Conservation (phyloP, 1,139 yeast species). For the Suzukiozyma palmioleophila region DNA sequence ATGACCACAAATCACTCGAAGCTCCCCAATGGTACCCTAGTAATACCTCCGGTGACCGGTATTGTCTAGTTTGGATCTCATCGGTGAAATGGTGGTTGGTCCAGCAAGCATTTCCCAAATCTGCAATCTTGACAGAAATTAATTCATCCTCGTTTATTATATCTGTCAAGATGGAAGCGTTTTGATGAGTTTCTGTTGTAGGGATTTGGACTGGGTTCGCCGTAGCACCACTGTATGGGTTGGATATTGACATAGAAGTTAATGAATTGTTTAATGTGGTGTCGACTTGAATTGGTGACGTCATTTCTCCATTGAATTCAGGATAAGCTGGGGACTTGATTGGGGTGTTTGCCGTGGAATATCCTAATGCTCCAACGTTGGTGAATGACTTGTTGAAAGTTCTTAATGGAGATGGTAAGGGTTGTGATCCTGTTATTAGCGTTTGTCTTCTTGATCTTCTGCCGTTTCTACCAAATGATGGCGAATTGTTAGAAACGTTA, state of each 20-base stretch:
- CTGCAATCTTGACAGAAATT: constrained; percentile 47
- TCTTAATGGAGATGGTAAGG: constrained; percentile 73
- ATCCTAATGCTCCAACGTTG: constrained; percentile 35
- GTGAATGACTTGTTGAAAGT: constrained; percentile 39
- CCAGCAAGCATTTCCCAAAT: constrained; percentile 51
- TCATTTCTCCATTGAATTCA: constrained; percentile 7
- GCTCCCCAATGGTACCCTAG: constrained; percentile 51
- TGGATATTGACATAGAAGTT: constrained; percentile 40
- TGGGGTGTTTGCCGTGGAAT: constrained; percentile 42
- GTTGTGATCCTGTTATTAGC: constrained; percentile 81
- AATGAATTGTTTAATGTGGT: constrained; percentile 34
- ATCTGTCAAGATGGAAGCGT: constrained; percentile 5
- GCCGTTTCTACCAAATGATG: constrained; percentile 42
- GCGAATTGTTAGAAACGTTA: constrained; percentile 24
- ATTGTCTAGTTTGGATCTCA: constrained; percentile 48
- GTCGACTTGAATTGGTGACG: constrained; percentile 3
- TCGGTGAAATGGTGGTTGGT: constrained; percentile 47
- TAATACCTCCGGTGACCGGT: constrained; percentile 45
- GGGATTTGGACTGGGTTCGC: constrained; percentile 23
- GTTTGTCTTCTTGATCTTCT: constrained; percentile 60
- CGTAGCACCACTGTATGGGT: constrained; percentile 16
- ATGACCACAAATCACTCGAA: constrained; percentile 46
- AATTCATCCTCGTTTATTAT: constrained; percentile 43
- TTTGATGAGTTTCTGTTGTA: constrained; percentile 7
- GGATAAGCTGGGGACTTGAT: constrained; percentile 20